Base-by-base conservation (phyloP, 2,329 filamentous ascomycete species). In the Ophiostoma ulmi region DNA sequence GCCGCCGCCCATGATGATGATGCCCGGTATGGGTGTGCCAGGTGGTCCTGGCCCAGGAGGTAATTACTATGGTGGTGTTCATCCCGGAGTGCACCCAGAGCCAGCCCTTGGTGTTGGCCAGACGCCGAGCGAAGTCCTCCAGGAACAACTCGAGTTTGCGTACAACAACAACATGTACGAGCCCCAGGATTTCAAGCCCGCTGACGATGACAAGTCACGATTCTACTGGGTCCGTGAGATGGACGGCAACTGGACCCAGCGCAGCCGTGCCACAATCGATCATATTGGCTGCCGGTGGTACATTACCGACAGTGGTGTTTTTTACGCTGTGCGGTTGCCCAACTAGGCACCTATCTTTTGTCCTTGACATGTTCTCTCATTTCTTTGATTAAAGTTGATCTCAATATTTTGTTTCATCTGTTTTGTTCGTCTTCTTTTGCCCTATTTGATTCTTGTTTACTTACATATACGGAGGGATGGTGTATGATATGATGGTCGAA, bases 141-240 rank as follows among this genome's bases (percentile, higher is more conserved):
- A 82, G 26, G 81, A 84, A 71, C 83, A 85, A 76, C 77, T 82
- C 64, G 79, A 84, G 74, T 82, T 84, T 73, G 83, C 84, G n/a
- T 76, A 82, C 72, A 77, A 80, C 73, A 85, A 84, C 77, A 80
- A 81, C 74, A 79, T 85, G 74, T 82, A 84, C 74, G 83, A 87
- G 77, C 83, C 85, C 20, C 87, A 89, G 80, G 86, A 88, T 74
- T 87, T 89, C 76, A 86, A 88, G 78, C 88, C 88, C 1, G 82
- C 83, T 26, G 87, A 89, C 75, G 83, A 87, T 73, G 84, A 88
- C 78, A 83, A 85, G 55, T 82, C 81, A 64, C 86, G 87, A 73
- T 85, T 86, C 80, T 90, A 89, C 79, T 86, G 83, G 80, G 83
- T 85, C 75, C 84, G 86, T 71, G 87, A 90, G 79, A 78, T 85